These are phyloP conservation scores for Neophaeococcomyces mojaviensis DNA, from an alignment of 2,329 filamentous ascomycete genomes.

Conservation along the genomic window DNA sequence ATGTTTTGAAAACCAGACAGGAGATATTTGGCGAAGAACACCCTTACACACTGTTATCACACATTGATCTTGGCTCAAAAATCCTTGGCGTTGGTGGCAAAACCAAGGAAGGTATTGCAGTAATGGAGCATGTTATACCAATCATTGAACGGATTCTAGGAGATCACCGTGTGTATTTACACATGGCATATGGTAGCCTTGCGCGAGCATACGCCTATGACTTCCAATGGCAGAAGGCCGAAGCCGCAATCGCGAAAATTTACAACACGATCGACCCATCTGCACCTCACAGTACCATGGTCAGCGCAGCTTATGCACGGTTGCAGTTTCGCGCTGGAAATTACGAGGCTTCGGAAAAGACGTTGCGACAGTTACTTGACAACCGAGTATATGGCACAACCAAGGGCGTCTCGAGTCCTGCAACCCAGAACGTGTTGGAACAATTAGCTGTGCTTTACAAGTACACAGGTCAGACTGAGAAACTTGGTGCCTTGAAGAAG, in stretches of 20 bases:
- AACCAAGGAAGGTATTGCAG: constrained; percentile 65
- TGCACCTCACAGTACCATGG: too few species aligned
- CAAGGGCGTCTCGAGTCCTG: too few species aligned
- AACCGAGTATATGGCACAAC: too few species aligned
- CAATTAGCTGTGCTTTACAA: too few species aligned
- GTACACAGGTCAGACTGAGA: too few species aligned
- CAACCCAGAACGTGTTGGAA: too few species aligned
- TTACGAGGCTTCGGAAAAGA: too few species aligned
- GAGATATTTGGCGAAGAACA: constrained; percentile 19
- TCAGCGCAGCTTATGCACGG: too few species aligned
- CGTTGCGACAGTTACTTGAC: too few species aligned
- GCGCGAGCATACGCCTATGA: constrained; percentile 21
- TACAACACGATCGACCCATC: too few species aligned
- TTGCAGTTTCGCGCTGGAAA: too few species aligned
- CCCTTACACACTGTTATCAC: constrained; percentile 21
- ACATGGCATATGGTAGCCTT: constrained; percentile 26
- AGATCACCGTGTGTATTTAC: constrained; percentile 21
- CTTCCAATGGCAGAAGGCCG: constrained; percentile 18
- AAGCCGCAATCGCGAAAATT: constrained; percentile 7
- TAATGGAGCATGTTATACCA: constrained; percentile 15
- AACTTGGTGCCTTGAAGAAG: too few species aligned
- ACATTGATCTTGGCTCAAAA: constrained; percentile 17
- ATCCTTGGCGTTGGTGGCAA: constrained; percentile 14
- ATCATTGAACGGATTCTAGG: constrained; percentile 21
- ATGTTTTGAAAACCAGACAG: constrained; percentile 15